Evolutionary conservation across 805 yeast genomes (phyloP).

Genomic region (Jamesozyma rosinii): DNA sequence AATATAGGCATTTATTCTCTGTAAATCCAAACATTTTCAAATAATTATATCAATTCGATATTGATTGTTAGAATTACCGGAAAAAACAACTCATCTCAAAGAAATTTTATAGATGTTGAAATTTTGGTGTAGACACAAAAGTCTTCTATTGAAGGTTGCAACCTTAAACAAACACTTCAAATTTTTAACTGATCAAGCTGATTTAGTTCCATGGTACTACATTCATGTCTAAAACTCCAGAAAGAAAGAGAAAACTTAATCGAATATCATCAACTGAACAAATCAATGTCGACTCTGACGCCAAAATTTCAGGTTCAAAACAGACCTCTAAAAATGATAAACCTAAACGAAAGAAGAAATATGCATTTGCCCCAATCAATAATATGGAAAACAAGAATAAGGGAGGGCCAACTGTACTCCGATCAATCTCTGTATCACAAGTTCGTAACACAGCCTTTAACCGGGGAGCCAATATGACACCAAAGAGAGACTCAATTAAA

Average conservation of each 20-base stretch:
- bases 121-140: background rate
- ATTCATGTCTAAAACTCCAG: constrained; percentile 17
- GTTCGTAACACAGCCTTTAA: constrained; percentile 17
- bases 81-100: background rate
- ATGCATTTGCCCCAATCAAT: constrained; percentile 25
- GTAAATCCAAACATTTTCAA: too few species aligned
- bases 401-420: constrained; percentile 12
- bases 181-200: too few species aligned
- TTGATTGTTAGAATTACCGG: too few species aligned
- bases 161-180: too few species aligned
- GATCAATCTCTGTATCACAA: constrained; percentile 26
- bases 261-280: background rate
- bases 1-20: too few species aligned
- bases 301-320: background rate
- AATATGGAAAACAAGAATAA: constrained; percentile 9
- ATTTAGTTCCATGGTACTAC: background rate
- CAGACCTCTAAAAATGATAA: background rate
- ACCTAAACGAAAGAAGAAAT: constrained; percentile 11
- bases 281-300: background rate
- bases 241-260: constrained; percentile 13
- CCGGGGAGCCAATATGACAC: background rate
- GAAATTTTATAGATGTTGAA: background rate
- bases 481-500: background rate
- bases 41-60: too few species aligned
- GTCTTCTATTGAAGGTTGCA: too few species aligned